These are phyloP conservation scores for Microsporum canis DNA, from an alignment of 2,329 filamentous ascomycete species.

Conservation along the genomic window DNA sequence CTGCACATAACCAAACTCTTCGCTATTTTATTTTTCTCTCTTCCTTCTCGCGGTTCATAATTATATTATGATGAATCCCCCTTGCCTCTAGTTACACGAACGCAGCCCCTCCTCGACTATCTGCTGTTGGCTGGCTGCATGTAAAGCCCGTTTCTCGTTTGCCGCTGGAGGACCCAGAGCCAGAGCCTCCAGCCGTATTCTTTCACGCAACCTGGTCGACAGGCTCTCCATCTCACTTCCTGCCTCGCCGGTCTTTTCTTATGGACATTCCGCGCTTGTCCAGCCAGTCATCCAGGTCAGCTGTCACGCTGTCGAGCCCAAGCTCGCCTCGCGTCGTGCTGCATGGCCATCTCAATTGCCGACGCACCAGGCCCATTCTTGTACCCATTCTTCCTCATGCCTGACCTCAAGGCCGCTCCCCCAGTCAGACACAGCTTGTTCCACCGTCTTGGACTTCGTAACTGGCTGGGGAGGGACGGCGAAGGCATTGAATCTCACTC, in stretches of 20 bases:
- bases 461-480: conserved; percentile 34
- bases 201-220: background rate
- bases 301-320: conserved; percentile 21
- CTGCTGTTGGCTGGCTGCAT: background rate
- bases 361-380: conserved; percentile 29
- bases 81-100: conserved; percentile 2
- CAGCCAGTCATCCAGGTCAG: conserved; percentile 27
- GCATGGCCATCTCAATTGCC: conserved; percentile 34
- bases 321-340: conserved; percentile 22
- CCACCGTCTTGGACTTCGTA: conserved; percentile 33
- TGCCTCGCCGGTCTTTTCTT: conserved; percentile 14
- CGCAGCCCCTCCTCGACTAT: background rate
- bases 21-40: background rate
- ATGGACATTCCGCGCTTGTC: conserved; percentile 27
- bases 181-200: background rate
- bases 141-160: background rate
- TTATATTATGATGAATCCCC: background rate
- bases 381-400: conserved; percentile 25
- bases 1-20: background rate
- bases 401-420: conserved; percentile 25
- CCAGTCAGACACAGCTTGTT: conserved; percentile 35
- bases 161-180: background rate
- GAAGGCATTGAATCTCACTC: conserved; percentile 6
- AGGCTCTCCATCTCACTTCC: background rate
- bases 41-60: background rate